Conservation (phyloP, 164 flowering plant genomes). For the Vitis riparia region DNA sequence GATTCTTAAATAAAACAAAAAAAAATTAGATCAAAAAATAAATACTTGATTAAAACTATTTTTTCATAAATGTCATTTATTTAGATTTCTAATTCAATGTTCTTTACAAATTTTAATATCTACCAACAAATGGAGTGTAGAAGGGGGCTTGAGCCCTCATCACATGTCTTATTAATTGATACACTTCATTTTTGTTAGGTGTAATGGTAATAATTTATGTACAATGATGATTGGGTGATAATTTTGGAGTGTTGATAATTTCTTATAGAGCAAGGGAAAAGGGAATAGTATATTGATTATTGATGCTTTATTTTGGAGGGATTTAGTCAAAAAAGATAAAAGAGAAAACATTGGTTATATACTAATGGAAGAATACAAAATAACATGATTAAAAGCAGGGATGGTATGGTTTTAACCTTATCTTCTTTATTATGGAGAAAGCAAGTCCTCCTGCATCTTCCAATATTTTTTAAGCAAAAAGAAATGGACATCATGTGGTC, state of each 20-base stretch:
- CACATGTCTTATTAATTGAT: no score
- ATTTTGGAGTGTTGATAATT: background rate
- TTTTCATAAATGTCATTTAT: no score
- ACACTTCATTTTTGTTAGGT: no score
- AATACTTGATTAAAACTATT: no score
- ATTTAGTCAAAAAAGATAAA: slow-evolving; percentile 1
- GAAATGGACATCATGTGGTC: background rate
- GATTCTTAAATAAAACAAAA: no score
- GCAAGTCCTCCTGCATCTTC: background rate
- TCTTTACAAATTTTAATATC: no score
- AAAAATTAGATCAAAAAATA: no score
- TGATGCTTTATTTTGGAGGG: background rate
- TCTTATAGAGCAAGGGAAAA: background rate
- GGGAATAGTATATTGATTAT: background rate
- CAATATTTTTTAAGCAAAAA: background rate
- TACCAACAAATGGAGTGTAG: no score
- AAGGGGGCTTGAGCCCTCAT: no score
- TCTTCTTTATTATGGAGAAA: slow-evolving; percentile 1
- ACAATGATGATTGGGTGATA: background rate
- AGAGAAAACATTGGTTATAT: background rate
- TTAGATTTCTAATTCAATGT: no score
- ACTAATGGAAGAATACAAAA: slow-evolving; percentile 8
- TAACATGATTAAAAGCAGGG: slow-evolving; percentile 17
- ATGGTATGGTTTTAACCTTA: background rate
- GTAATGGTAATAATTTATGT: no score